Percentiles rank a stretch among this genome's conserved stretches.
phyloP scores from a whole-genome alignment of 805 yeast species.

The Saturnispora gosingensis region DNA sequence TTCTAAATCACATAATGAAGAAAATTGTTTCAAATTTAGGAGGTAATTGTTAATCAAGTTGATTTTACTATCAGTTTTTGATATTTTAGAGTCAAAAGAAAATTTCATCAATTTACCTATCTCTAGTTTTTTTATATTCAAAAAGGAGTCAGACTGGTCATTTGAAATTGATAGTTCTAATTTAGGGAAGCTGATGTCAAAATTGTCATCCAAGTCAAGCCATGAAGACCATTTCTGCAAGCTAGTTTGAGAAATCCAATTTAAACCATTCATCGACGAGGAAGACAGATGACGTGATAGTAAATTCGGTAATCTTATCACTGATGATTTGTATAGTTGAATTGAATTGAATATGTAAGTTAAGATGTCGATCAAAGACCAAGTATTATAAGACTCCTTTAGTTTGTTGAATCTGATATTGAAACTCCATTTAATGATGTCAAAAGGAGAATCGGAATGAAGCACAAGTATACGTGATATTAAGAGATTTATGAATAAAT shows the following conservation, averaged over 20 bases:
- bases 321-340: conserved; percentile 18
- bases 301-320: conserved; percentile 17
- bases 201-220: conserved; percentile 16
- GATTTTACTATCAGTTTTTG: background rate
- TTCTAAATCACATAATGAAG: conserved; percentile 22
- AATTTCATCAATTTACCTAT: background rate
- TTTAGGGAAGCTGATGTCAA: background rate
- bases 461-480: conserved; percentile 18
- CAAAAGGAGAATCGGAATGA: conserved; percentile 13
- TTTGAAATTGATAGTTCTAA: background rate
- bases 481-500: conserved; percentile 19
- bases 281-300: background rate
- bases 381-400: conserved; percentile 5
- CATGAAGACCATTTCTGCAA: conserved; percentile 24
- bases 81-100: background rate
- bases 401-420: conserved; percentile 15
- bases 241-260: conserved; percentile 23
- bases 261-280: conserved; percentile 10
- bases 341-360: conserved; percentile 25
- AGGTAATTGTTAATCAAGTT: conserved; percentile 8
- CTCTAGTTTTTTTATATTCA: background rate
- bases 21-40: conserved; percentile 22
- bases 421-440: conserved; percentile 20
- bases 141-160: background rate
- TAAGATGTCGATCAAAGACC: conserved; percentile 20